These are phyloP conservation scores for Pseudodiploospora longispora DNA, from an alignment of 2,329 filamentous ascomycete genomes.

Conservation along the genomic window DNA sequence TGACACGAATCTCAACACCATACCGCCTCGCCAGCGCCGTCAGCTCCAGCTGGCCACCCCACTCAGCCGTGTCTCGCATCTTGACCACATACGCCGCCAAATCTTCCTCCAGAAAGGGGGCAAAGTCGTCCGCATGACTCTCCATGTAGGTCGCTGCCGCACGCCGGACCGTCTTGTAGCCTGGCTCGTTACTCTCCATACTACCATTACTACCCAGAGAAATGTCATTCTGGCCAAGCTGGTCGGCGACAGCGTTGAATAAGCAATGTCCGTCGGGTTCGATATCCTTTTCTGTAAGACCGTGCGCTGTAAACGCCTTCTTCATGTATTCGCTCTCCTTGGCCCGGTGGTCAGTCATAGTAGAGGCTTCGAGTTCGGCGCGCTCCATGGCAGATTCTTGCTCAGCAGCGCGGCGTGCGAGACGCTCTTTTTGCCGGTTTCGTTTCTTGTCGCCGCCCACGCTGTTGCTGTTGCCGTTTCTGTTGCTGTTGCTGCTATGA, in stretches of 20 bases:
- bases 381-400: slow-evolving; percentile 59
- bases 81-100: slow-evolving; percentile 64
- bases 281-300: slow-evolving; percentile 69
- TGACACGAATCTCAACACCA: slow-evolving; percentile 69
- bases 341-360: slow-evolving; percentile 64
- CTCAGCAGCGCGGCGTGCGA: slow-evolving; percentile 83
- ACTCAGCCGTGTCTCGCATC: slow-evolving; percentile 83
- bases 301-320: slow-evolving; percentile 52
- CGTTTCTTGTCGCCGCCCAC: slow-evolving; percentile 52
- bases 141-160: slow-evolving; percentile 72
- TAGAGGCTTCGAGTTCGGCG: slow-evolving; percentile 67
- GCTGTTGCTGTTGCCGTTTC: slow-evolving; percentile 12
- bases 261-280: slow-evolving; percentile 90
- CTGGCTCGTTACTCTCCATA: slow-evolving; percentile 23
- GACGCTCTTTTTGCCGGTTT: slow-evolving; percentile 83
- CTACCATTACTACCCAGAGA: slow-evolving; percentile 23
- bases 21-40: slow-evolving; percentile 76
- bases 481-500: not conserved
- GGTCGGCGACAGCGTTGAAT: slow-evolving; percentile 85
- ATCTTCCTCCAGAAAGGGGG: slow-evolving; percentile 77
- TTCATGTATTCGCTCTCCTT: slow-evolving; percentile 65
- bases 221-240: slow-evolving; percentile 51
- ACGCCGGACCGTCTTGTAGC: slow-evolving; percentile 60
- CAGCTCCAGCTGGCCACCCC: slow-evolving; percentile 91
- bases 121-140: slow-evolving; percentile 69